Evolutionary conservation across 768 basidiomycete species (phyloP), one percentile per base, ranked within the genome.

Genomic region (Suillus sp.): DNA sequence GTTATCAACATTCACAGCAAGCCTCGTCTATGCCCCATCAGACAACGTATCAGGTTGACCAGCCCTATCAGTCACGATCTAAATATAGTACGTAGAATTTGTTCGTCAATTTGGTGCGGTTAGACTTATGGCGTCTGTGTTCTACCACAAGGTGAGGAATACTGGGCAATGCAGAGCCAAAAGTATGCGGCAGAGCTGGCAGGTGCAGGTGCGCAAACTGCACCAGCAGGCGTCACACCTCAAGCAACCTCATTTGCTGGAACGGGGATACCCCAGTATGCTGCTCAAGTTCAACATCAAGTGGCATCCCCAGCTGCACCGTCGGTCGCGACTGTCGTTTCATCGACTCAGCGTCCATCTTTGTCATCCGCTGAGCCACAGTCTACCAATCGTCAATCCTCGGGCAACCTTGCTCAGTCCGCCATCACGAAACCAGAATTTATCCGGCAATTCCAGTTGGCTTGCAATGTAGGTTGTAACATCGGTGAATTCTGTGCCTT

Each of bases 371-470:
- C 25, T 8, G 38, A 40, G 27, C 10, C 18, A 20, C 37, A 20
- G 3, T 3, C 27, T 11, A 27, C 22, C 38, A 42, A 27, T 27
- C 37, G 10, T 57, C 55, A 57, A 57, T 40, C 25, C 25, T 40
- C 37, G 1, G 18, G 55, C 22, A 25, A 25, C 37, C 14, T 20
- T 37, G 4, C 55, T 1, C 20, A 58, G 18, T 30, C 25, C 32
- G 40, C 9, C 20, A 18, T 20, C 13, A 64, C 66, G 54, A 65
- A 65, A 56, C 70, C 64, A 14, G 61, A 20, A 18, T 75, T 75
- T 30, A 56, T 66, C 32, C 64, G 62, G 22, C 47, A 45, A 32
- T 76, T 75, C 37, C 75, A 71, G 42, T 22, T 7, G 1, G 69
- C 66, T 16, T 56, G 67, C 9, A 60, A 66, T 48, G 74, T 75